Conservation (phyloP, 352 stramenopile species). For the Globisporangium parvum region DNA sequence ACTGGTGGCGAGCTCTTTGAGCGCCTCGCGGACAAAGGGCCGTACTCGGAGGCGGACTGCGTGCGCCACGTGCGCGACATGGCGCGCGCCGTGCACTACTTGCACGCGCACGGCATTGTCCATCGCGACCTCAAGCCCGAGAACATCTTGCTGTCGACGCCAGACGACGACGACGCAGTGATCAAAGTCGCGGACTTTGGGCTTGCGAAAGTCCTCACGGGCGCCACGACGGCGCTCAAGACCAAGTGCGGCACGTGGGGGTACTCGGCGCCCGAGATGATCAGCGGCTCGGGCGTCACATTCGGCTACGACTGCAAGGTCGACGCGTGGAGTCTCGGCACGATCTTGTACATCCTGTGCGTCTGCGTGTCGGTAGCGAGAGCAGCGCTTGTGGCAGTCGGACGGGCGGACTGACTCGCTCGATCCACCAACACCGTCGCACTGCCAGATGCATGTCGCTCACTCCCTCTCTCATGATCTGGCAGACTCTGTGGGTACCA, state of each 20-base stretch:
- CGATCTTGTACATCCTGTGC: conserved; percentile 82
- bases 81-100: conserved; percentile 59
- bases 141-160: conserved; percentile 90
- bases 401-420: too few relatives aligned
- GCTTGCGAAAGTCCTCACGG: conserved; percentile 74
- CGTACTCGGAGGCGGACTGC: conserved; percentile 79
- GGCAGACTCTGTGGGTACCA: conserved; percentile 70
- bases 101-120: conserved; percentile 76
- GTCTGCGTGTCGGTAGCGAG: conserved; percentile 15
- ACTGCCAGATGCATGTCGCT: not conserved
- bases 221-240: conserved; percentile 41
- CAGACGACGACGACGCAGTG: conserved; percentile 48
- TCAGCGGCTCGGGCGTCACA: conserved; percentile 53
- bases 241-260: conserved; percentile 81
- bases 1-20: conserved; percentile 81
- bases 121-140: conserved; percentile 96
- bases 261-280: conserved; percentile 83
- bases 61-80: conserved; percentile 68
- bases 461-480: not conserved
- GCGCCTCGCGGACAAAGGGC: conserved; percentile 66
- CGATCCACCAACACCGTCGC: too few relatives aligned
- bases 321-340: conserved; percentile 85
- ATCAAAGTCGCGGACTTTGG: conserved; percentile 84
- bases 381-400: too few relatives aligned
- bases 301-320: conserved; percentile 84